Base-by-base conservation (phyloP, 2,329 filamentous ascomycete species). In the Mollisia scopiformis region DNA sequence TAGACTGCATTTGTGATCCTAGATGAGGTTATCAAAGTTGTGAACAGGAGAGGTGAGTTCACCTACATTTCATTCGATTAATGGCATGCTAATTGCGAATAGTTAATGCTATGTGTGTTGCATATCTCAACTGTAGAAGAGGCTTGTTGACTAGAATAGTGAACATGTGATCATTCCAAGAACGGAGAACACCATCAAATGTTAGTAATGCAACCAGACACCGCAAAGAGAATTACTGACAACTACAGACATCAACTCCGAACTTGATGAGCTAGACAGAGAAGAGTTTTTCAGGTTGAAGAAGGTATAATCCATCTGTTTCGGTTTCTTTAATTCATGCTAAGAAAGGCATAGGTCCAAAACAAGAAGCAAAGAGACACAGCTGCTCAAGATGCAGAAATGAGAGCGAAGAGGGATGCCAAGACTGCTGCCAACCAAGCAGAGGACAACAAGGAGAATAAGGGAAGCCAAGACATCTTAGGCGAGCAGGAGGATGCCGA, bases 101-200 rank as follows among this genome's bases (percentile, higher is more conserved):
- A 91, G 94, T 98, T 19, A 97, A 97, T 74, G 94, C 94, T 59
- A 97, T 98, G 88, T 92, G 79, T 76, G 86, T 80, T 47, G 19
- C 19, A 19, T 4, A 25, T 1, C 6, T 8, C 21, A n/a, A 14
- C 13, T 19, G 52, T 4, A 7, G 46, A 2, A 28, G n/a, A 21
- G 16, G 19, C 49, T 23, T 46, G 65, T 61, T 72, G 61, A 72
- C 14, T 10, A 46, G 28, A 39, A 25, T 68, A 90, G 87, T 72
- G 91, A 95, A 77, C 91, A 96, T 76, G 92, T 99, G 70, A 98
- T 99, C 69, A 99, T 99, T 71, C 95, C 95, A 13, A 86, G 95
- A 68, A 99, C 95, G 14, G 95, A 99, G 76, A 99, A 98, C 73
- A 99, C 95, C n/a, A 99, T 99, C 81, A 97, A 97, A 79, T 99